phyloP scores from a whole-genome alignment of 2,329 filamentous ascomycete genomes.

The Graphilbum fragrans region DNA sequence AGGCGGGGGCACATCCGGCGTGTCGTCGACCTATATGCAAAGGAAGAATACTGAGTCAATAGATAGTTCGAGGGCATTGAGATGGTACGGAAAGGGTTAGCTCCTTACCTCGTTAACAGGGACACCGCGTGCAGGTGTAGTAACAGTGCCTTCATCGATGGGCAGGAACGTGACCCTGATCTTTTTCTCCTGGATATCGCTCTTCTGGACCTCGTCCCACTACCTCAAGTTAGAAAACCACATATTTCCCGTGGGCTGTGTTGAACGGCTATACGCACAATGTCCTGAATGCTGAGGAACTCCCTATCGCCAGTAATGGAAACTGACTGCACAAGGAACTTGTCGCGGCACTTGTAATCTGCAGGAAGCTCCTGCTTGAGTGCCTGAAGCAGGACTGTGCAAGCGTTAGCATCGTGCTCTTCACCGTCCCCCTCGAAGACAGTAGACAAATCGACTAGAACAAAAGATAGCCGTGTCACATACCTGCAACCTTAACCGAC shows the following conservation, averaged over 20 bases:
- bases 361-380: slow-evolving; percentile 90
- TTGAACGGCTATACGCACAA: slow-evolving; percentile 53
- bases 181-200: slow-evolving; percentile 79
- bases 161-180: slow-evolving; percentile 79
- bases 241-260: not conserved
- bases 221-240: slow-evolving; percentile 21
- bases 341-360: slow-evolving; percentile 61
- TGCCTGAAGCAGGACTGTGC: slow-evolving; percentile 78
- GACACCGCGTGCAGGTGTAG: slow-evolving; percentile 13
- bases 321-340: slow-evolving; percentile 15
- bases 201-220: slow-evolving; percentile 74
- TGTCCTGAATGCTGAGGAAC: slow-evolving; percentile 64
- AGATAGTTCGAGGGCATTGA: too few relatives aligned
- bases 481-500: slow-evolving; percentile 88
- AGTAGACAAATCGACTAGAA: too few relatives aligned
- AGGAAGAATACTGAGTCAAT: too few relatives aligned
- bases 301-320: slow-evolving; percentile 74
- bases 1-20: slow-evolving; percentile 18
- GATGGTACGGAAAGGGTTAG: too few relatives aligned
- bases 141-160: slow-evolving; percentile 13
- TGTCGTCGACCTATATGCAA: slow-evolving; percentile 16
- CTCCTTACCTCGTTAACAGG: too few relatives aligned
- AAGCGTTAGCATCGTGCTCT: not conserved
- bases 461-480: not conserved
- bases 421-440: not conserved